phyloP scores from a whole-genome alignment of 2,329 filamentous ascomycete genomes.

The Botryosphaeria dothidea region DNA sequence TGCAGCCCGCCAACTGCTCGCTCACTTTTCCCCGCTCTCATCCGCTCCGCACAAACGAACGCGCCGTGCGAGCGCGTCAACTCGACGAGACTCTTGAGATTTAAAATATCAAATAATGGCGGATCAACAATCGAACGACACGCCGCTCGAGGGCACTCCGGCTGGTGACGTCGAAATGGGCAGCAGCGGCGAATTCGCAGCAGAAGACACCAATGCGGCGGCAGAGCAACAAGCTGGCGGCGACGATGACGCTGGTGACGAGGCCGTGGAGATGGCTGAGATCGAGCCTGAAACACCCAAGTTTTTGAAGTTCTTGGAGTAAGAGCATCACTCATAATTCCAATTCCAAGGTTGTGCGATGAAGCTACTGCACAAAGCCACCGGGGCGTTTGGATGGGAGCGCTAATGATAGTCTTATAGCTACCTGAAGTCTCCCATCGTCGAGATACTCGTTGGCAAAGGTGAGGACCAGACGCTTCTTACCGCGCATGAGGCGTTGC shows the following conservation, averaged over 20 bases:
- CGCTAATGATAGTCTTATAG: conserved; percentile 27
- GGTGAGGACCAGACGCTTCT: conserved; percentile 64
- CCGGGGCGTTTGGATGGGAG: too few relatives aligned
- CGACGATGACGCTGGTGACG: conserved; percentile 24
- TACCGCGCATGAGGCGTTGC: conserved; percentile 76
- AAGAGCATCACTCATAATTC: too few relatives aligned
- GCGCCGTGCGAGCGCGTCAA: neutral
- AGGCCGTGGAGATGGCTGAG: conserved; percentile 38
- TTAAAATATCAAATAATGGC: too few relatives aligned
- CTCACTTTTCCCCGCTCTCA: too few relatives aligned
- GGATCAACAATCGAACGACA: conserved; percentile 29
- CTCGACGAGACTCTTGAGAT: neutral
- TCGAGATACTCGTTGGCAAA: conserved; percentile 48
- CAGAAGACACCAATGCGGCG: conserved; percentile 22
- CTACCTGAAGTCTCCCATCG: conserved; percentile 50
- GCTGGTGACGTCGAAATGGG: conserved; percentile 54
- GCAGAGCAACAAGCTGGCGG: conserved; percentile 23
- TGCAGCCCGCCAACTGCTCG: neutral
- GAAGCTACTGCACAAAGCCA: too few relatives aligned
- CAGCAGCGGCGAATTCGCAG: conserved; percentile 27
- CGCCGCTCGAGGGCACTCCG: conserved; percentile 31
- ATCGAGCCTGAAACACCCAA: conserved; percentile 45
- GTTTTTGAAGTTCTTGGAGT: conserved; percentile 50
- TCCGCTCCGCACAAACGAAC: too few relatives aligned
- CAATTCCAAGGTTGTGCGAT: too few relatives aligned